Evolutionary conservation across 2,329 filamentous ascomycete species (phyloP).

Genomic region (Sporothrix brasiliensis): DNA sequence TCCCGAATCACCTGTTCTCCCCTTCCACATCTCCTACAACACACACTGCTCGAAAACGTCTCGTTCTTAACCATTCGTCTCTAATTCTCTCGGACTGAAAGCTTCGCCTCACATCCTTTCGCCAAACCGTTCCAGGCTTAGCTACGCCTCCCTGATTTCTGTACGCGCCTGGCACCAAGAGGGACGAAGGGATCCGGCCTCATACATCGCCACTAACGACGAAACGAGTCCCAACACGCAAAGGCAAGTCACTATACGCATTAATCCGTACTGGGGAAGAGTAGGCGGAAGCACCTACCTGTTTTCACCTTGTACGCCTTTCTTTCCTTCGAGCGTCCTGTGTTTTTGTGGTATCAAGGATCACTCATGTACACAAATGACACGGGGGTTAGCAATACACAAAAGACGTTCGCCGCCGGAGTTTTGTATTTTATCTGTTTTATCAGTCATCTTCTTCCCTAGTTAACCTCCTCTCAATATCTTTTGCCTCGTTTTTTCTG

Average conservation of each 20-base stretch:
- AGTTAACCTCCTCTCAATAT: background rate
- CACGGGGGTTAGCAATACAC: constrained; percentile 4
- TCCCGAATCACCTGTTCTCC: constrained; percentile 19
- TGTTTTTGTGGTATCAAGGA: constrained; percentile 3
- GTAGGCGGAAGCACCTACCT: background rate
- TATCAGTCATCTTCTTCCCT: constrained; percentile 5
- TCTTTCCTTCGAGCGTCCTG: background rate
- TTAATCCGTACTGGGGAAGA: background rate
- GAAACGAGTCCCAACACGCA: background rate
- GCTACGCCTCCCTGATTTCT: background rate
- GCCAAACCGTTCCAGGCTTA: background rate
- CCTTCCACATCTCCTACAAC: constrained; percentile 6
- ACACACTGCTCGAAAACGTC: background rate
- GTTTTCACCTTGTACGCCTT: background rate
- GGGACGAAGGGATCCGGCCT: constrained; percentile 11
- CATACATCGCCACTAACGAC: constrained; percentile 3
- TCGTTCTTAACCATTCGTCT: constrained; percentile 14
- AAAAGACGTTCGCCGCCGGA: constrained; percentile 15
- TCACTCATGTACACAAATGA: background rate
- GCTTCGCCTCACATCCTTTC: constrained; percentile 17
- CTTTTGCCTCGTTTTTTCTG: background rate
- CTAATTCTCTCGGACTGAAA: constrained; percentile 14
- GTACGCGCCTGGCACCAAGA: background rate
- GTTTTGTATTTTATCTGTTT: constrained; percentile 5
- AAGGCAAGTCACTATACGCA: constrained; percentile 11